These are phyloP conservation scores for Sclerotinia spermophila DNA, from an alignment of 2,329 filamentous ascomycete genomes.

Conservation along the genomic window DNA sequence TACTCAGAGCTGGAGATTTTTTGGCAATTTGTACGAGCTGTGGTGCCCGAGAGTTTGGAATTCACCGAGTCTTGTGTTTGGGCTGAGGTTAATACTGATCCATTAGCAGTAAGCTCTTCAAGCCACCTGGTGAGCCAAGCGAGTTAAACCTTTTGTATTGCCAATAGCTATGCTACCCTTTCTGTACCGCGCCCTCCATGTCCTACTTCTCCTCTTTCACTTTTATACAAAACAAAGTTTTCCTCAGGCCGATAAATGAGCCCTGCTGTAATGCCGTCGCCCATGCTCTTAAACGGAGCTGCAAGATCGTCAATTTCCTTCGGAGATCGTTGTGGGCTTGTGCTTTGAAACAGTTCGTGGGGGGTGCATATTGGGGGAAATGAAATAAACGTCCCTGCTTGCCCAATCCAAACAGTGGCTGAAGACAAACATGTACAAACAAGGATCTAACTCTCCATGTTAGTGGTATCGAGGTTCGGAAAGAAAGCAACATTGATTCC, in stretches of 20 bases:
- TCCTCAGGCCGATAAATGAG: neutral
- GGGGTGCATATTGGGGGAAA: slow-evolving; percentile 9
- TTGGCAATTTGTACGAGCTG: slow-evolving; percentile 7
- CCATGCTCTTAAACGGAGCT: neutral
- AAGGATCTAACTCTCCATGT: slow-evolving; percentile 4
- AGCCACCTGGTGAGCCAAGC: slow-evolving; percentile 2
- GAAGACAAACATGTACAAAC: neutral
- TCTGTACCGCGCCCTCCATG: neutral
- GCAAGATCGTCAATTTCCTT: slow-evolving; percentile 14
- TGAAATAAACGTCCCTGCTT: slow-evolving; percentile 11
- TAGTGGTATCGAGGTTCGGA: slow-evolving; percentile 8
- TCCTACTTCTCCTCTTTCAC: neutral
- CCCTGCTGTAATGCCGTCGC: neutral
- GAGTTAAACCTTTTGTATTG: neutral
- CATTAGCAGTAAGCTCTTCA: neutral
- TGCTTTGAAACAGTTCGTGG: slow-evolving; percentile 19
- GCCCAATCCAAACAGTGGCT: slow-evolving; percentile 6
- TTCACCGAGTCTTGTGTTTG: slow-evolving; percentile 12
- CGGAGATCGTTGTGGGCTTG: slow-evolving; percentile 14
- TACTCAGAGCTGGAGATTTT: neutral
- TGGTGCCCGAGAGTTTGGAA: slow-evolving; percentile 10
- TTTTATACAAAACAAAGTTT: neutral
- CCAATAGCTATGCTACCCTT: neutral
- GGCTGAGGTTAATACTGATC: slow-evolving; percentile 12
- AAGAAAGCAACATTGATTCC: slow-evolving; percentile 8